phyloP scores from a whole-genome alignment of 176 grass and related monocot species.

The Sorghum bicolor region DNA sequence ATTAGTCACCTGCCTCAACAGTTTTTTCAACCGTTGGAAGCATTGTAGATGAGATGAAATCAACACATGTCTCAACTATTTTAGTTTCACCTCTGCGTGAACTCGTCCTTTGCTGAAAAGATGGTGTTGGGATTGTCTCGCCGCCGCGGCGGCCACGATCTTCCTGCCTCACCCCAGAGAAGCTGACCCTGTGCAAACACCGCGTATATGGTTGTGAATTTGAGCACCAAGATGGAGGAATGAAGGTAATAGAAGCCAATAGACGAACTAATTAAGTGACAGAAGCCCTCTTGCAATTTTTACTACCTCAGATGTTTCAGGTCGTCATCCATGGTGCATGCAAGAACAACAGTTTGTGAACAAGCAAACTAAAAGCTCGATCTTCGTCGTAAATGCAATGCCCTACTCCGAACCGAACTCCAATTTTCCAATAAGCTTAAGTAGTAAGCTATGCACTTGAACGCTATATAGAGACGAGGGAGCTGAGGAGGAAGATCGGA shows the following conservation, averaged over 20 bases:
- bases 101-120: conserved; percentile 5
- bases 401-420: background rate
- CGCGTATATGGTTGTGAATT: background rate
- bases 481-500: background rate
- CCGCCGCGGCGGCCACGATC: background rate
- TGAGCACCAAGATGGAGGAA: background rate
- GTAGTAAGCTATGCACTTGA: conserved; percentile 19
- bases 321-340: conserved; percentile 23
- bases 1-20: background rate
- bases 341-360: background rate
- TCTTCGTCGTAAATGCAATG: background rate
- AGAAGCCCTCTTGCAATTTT: background rate
- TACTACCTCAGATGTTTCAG: conserved; percentile 30
- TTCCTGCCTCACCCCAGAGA: background rate
- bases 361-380: background rate
- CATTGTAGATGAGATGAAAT: background rate
- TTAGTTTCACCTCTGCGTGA: conserved; percentile 33
- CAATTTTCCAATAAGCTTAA: conserved; percentile 3
- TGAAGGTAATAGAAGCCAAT: background rate
- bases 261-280: background rate
- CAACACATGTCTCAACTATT: background rate
- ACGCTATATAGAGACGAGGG: background rate
- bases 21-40: background rate
- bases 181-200: background rate
- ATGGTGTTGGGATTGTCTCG: background rate